A percentile compares a stretch with the other conserved stretches of the same genome.
Conservation (phyloP, 2,329 filamentous ascomycete species). For the Cercospora sp. region DNA sequence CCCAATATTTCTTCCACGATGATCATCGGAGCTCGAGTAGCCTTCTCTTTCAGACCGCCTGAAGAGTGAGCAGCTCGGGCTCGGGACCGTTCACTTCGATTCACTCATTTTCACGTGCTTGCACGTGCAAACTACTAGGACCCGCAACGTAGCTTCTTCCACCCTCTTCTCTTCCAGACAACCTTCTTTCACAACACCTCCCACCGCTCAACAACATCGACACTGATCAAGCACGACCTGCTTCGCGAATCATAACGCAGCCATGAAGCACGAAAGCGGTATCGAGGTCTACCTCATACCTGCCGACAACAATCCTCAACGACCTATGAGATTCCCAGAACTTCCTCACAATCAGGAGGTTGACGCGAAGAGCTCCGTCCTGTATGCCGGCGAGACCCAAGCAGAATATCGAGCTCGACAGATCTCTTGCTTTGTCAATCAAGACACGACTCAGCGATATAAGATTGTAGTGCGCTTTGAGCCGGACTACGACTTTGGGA, state of each 20-base stretch:
- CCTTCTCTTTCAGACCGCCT: background rate
- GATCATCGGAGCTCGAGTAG: background rate
- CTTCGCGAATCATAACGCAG: background rate
- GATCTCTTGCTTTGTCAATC: no score
- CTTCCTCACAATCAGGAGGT: no score
- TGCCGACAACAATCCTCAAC: background rate
- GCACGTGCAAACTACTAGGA: background rate
- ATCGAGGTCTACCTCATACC: constrained; percentile 11
- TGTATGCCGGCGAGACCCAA: no score
- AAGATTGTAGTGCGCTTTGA: no score
- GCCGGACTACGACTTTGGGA: no score
- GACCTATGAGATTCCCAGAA: no score
- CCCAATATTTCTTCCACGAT: background rate
- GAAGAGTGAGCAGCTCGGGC: background rate
- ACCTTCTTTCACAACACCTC: background rate
- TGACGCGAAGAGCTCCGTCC: no score
- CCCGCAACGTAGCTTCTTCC: background rate
- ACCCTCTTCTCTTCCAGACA: background rate
- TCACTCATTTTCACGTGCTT: background rate
- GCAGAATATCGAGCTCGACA: no score
- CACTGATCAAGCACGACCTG: background rate
- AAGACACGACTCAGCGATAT: no score
- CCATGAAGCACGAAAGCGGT: constrained; percentile 7
- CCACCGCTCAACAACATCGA: background rate
- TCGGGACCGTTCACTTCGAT: background rate